Evolutionary conservation across 192 early-diverging fungal species (phyloP), one percentile per base, ranked within the genome.

Genomic region (Umbelopsis isabellina): DNA sequence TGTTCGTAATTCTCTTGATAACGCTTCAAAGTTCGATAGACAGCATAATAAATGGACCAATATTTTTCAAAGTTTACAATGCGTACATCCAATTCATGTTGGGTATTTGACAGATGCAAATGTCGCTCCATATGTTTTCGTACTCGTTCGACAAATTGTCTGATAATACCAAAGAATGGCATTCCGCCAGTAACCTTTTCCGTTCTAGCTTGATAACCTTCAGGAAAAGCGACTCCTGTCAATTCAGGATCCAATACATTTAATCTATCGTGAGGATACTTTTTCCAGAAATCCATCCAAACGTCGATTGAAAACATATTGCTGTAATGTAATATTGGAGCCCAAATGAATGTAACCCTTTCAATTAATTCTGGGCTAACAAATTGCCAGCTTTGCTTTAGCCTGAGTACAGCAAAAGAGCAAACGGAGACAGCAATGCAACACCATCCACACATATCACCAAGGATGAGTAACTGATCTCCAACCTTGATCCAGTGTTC

Each of bases 401-500:
- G 70, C 23, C 91, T 84, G 1, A 87, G 79, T 23, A 92, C 80
- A 13, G 84, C 88, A 27, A 89, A 85, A 37, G 87, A 87, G 22
- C 89, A 90, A 0, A 92, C 69, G 5, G 86, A 89, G 71, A 85
- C 87, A 4, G 90, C 91, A 55, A 92, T 82, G 0, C 89, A 85
- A 2, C 83, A 76, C 84, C 89, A 92, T 21, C 87, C 81, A 18
- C 84, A 79, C 58, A 90, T 84, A 49, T 92, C 91, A 45, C 88
- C 86, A 23, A 91, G 74, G 5, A 41, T 25, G 1, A 86, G 75
- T 50, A 84, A 80, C 61, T 74, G 79, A 21, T 84, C 78, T 20
- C 89, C 91, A 20, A 88, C 85, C 16, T 77, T 75, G 64, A 92
- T 88, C 91, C 91, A 92, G 65, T 91, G 90, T 65, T 79, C 82